phyloP scores from a whole-genome alignment of 106 monocot genomes.

The Platanthera zijinensis region DNA sequence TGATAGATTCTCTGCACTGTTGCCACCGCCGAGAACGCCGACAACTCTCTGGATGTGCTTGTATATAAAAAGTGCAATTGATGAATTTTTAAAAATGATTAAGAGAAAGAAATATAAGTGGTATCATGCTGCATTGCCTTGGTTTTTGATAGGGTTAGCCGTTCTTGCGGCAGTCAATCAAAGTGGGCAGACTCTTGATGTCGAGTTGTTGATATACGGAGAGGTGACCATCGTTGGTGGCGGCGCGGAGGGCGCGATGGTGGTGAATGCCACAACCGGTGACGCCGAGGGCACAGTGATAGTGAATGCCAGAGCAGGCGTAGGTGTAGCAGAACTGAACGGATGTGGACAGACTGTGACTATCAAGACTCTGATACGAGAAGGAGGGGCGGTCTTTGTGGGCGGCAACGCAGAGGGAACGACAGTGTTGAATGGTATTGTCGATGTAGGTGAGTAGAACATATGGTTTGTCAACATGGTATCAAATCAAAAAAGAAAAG shows the following conservation, averaged over 20 bases:
- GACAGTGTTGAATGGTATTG: too few relatives aligned
- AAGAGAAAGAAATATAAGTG: background rate
- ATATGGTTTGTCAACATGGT: too few relatives aligned
- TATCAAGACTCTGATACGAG: too few relatives aligned
- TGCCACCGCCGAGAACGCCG: too few relatives aligned
- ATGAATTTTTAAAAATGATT: background rate
- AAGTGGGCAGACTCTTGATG: constrained; percentile 4
- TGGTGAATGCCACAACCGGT: constrained; percentile 16
- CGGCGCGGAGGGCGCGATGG: constrained; percentile 12
- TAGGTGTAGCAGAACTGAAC: constrained; percentile 27
- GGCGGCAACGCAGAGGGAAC: too few relatives aligned
- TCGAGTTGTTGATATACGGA: constrained; percentile 12
- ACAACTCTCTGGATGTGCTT: too few relatives aligned
- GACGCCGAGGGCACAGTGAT: too few relatives aligned
- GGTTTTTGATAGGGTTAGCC: constrained; percentile 39
- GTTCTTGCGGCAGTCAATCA: constrained; percentile 38
- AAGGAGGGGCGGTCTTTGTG: too few relatives aligned
- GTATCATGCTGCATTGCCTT: constrained; percentile 38
- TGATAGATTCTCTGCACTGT: too few relatives aligned
- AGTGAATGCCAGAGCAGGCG: background rate
- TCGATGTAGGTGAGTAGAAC: too few relatives aligned
- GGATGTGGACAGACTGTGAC: too few relatives aligned
- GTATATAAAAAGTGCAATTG: background rate
- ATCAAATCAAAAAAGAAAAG: too few relatives aligned
- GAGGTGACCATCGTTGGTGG: background rate